Conservation (phyloP, 164 flowering plant species). For the Vitis cinerea region DNA sequence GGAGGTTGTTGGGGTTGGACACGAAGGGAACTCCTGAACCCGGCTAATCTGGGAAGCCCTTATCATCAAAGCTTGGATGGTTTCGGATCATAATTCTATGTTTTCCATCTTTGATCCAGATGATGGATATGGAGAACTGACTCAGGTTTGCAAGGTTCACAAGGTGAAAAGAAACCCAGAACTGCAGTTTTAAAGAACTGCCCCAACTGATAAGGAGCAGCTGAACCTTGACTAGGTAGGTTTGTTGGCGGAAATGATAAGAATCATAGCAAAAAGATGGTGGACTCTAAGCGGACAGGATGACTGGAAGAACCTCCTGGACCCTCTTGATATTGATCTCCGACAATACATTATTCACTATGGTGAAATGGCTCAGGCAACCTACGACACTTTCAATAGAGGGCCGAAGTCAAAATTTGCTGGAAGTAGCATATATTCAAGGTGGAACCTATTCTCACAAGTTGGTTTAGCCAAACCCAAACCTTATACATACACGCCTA, state of each 20-base stretch:
- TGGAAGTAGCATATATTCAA: conserved; percentile 40
- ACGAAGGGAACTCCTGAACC: too few species aligned
- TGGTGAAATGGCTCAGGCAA: conserved; percentile 42
- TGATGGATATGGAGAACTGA: too few species aligned
- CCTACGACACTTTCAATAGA: conserved; percentile 39
- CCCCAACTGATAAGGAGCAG: not conserved
- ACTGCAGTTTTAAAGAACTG: too few species aligned
- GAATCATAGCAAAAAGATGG: conserved; percentile 37
- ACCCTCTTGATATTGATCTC: conserved; percentile 60
- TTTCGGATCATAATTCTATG: too few species aligned
- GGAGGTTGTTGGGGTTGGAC: too few species aligned
- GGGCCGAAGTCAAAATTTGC: conserved; percentile 34
- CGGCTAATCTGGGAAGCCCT: too few species aligned
- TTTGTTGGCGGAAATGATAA: too few species aligned
- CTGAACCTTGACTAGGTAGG: too few species aligned
- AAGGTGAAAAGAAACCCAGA: too few species aligned
- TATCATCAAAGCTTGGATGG: too few species aligned
- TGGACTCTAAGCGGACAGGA: conserved; percentile 41
- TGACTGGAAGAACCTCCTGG: conserved; percentile 52
- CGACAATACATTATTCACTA: conserved; percentile 49
- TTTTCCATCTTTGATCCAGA: too few species aligned
- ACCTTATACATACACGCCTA: conserved; percentile 28
- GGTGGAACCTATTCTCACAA: conserved; percentile 19
- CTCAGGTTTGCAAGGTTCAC: too few species aligned
- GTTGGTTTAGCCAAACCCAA: conserved; percentile 24